Conservation (phyloP, 495 filamentous ascomycete genomes). For the Staphylotrichum tortipilum region DNA sequence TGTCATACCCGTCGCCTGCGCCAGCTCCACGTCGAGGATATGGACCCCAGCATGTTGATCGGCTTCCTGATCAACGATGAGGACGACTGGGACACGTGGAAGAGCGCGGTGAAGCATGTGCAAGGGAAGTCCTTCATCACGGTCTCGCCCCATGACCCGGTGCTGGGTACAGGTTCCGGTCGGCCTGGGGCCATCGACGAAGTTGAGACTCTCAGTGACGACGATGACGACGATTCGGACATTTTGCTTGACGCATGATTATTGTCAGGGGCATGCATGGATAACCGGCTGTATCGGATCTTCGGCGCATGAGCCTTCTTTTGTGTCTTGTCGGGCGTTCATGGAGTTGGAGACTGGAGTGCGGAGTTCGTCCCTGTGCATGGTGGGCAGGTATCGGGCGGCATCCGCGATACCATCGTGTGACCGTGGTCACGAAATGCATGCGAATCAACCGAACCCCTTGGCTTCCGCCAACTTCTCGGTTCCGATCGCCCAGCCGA, state of each 20-base stretch:
- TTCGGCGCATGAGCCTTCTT: no score
- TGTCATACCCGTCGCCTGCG: conserved; percentile 84
- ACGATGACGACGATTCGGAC: conserved; percentile 53
- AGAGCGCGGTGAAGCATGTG: conserved; percentile 54
- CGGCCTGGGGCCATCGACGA: conserved; percentile 74
- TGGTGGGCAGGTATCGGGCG: no score
- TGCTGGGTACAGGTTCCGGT: conserved; percentile 44
- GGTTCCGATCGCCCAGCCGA: not conserved
- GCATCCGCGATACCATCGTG: no score
- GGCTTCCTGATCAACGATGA: conserved; percentile 84
- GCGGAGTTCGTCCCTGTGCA: no score
- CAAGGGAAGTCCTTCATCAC: conserved; percentile 80
- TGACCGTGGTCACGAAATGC: not conserved
- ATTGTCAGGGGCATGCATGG: not conserved
- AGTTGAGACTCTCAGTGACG: conserved; percentile 64
- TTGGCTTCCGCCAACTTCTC: not conserved
- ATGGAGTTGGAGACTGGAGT: no score
- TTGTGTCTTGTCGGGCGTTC: no score
- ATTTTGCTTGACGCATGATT: conserved; percentile 28
- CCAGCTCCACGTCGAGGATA: conserved; percentile 74
- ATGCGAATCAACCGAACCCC: not conserved
- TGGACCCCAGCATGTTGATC: conserved; percentile 98
- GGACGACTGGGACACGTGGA: conserved; percentile 79
- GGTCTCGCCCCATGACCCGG: conserved; percentile 59
- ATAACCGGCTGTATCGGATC: not conserved